Evolutionary conservation across 441 rosid genomes (phyloP), one percentile per base, ranked within the genome.

Genomic region (Aleurites moluccanus): DNA sequence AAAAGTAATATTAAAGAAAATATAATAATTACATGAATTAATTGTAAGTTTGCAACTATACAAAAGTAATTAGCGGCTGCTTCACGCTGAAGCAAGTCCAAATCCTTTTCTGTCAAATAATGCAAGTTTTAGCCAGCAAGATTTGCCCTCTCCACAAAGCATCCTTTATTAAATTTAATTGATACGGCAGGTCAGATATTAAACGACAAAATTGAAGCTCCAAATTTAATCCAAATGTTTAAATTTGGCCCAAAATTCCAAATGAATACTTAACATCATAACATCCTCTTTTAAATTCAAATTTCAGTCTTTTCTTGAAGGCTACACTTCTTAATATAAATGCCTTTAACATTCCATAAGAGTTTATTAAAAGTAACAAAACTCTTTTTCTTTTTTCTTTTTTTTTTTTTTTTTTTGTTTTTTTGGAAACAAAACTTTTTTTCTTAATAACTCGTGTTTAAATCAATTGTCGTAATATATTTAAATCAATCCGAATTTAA

Each of bases 31-130:
- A 45, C 18, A 10, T n/a, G n/a, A n/a, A 14, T 45, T 45, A 45
- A 45, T 45, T 45, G 13, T 10, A 45, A 45, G 50, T 11, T 45
- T 45, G 0, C 50, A 45, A 45, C 15, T 45, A 45, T 18, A 3
- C 6, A 52, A 18, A 52, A 18, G 21, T 52, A 15, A 72, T 60
- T 44, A 44, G 40, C 75, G n/a, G 67, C 42, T 72, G 56, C 75
- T 72, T 72, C 75, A 72, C 67, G 75, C 65, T 45, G 44, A 72
- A 72, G 75, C 75, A 72, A 70, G 28, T 70, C 47, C 30, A 16
- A 11, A 38, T 21, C 28, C n/a, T 25, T 38, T 25, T 11, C 10
- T 35, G 33, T 21, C 14, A 57, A 45, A 72, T 44, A 42, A 20
- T 10, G 33, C 0, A 56, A 10, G 66, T 70, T 64, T 71, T 57